Base-by-base conservation (phyloP, 257 asterid species). In the Penstemon newberryi region DNA sequence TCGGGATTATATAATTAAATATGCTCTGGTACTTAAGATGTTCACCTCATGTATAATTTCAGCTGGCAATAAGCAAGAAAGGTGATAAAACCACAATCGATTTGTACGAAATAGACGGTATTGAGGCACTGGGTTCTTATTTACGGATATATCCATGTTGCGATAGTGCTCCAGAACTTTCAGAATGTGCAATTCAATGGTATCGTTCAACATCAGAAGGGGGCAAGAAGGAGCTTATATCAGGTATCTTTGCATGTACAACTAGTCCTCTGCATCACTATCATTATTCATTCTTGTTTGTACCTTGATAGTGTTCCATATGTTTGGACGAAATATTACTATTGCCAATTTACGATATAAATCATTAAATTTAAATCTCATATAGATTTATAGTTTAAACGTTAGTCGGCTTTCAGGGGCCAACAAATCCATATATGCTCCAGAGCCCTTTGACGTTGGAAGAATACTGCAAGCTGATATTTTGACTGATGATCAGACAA, bases 381-480 rank as follows among this genome's bases (percentile, higher is more conserved):
- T 15, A 15, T 15, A 15, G 18, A 15, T 15, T 15, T 15, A 15
- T 15, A 15, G 18, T 15, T 15, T 54, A 18, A 7, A 37, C 39
- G 6, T 18, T 56, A 40, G 67, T 66, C 7, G 33, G 69, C 42
- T 42, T 56, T 64, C 85, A 90, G 99, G 99, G 74, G 99, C 99
- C 60, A 90, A 82, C 36, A 94, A 91, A 79, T 66, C 86, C 43
- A 70, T 72, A 69, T 94, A 94, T 77, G 99, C 96, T 60, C 99
- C 97, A 4, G 99, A 94, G 78, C 97, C 99, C 33, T 79, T 79
- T 77, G 99, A 94, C 62, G 96, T 94, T 67, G 99, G 97, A 57
- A 82, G 95, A 80, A 70, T 87, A 56, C 78, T 94, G 81, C 86
- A 86, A 76, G 99, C 88, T 4, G 96, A 88, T 74, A 81, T 94